phyloP scores from a whole-genome alignment of 2,329 filamentous ascomycete genomes.

The Exserohilum turcica region DNA sequence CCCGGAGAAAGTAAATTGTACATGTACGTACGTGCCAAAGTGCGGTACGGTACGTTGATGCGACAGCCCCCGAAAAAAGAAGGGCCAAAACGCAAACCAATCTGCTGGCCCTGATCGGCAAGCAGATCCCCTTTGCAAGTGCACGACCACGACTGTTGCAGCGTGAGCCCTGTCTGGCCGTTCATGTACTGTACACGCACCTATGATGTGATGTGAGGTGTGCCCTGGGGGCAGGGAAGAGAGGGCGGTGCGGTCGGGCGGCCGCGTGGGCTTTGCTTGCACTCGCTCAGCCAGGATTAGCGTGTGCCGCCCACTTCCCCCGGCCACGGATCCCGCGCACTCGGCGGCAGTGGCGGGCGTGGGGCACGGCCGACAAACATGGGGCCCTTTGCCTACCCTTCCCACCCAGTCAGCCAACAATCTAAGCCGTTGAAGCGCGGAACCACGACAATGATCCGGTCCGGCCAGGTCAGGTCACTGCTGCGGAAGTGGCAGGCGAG shows the following conservation, averaged over 20 bases:
- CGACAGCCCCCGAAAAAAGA: background rate
- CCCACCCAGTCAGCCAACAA: too few species aligned
- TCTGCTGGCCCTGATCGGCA: slow-evolving; percentile 1
- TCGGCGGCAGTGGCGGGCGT: slow-evolving; percentile 1
- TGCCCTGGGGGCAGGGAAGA: background rate
- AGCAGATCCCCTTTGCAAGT: background rate
- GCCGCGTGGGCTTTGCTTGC: background rate
- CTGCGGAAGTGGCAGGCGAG: too few species aligned
- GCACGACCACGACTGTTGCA: too few species aligned
- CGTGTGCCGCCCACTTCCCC: background rate
- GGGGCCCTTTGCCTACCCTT: too few species aligned
- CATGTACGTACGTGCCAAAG: too few species aligned
- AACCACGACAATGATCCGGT: too few species aligned
- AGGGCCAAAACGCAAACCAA: background rate
- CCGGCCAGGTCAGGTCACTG: too few species aligned
- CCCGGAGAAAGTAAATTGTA: too few species aligned
- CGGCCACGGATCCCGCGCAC: background rate
- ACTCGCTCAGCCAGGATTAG: background rate
- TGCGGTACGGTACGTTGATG: background rate
- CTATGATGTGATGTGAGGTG: too few species aligned
- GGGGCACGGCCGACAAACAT: background rate
- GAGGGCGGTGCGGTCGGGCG: background rate
- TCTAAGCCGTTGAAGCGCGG: too few species aligned
- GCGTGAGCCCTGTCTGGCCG: background rate
- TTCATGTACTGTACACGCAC: too few species aligned